These are phyloP conservation scores for Shiraia bambusicola DNA, from an alignment of 2,329 filamentous ascomycete genomes.

Conservation along the genomic window DNA sequence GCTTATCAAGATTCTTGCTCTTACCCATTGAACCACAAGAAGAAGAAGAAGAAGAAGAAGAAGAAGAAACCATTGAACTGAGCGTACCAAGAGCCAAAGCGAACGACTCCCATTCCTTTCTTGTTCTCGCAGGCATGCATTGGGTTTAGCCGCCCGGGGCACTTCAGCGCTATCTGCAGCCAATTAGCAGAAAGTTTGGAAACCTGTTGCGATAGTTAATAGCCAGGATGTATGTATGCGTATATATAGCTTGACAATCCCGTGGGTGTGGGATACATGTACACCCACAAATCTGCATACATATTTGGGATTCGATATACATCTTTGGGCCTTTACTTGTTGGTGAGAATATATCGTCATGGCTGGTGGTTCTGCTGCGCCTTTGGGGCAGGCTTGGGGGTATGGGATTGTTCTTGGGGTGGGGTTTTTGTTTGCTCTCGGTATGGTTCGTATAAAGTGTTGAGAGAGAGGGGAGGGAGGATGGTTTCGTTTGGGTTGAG, in stretches of 20 bases:
- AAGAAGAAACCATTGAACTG: neutral
- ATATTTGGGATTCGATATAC: too few species aligned
- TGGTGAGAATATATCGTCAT: constrained; percentile 13
- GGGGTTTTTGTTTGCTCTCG: constrained; percentile 33
- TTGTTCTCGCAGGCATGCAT: constrained; percentile 8
- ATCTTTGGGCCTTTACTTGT: constrained; percentile 3
- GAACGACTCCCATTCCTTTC: constrained; percentile 5
- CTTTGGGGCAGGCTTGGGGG: constrained; percentile 33
- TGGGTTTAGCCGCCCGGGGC: constrained; percentile 6
- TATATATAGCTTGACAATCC: constrained; percentile 2
- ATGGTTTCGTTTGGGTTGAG: neutral
- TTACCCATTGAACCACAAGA: too few species aligned
- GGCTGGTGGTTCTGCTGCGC: constrained; percentile 30
- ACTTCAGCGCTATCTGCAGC: constrained; percentile 21
- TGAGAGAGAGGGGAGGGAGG: neutral
- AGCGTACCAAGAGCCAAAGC: constrained; percentile 3
- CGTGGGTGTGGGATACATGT: neutral
- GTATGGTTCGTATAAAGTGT: constrained; percentile 26
- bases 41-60: too few species aligned
- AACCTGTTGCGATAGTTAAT: too few species aligned
- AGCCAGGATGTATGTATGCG: neutral
- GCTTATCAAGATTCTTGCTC: too few species aligned
- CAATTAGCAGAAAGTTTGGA: constrained; percentile 18
- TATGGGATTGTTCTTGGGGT: constrained; percentile 39
- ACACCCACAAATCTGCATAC: too few species aligned